Percentiles rank a stretch among this genome's conserved stretches.
These are phyloP conservation scores for Nectriaceae sp. DNA, from an alignment of 2,329 filamentous ascomycete genomes.

Conservation along the genomic window DNA sequence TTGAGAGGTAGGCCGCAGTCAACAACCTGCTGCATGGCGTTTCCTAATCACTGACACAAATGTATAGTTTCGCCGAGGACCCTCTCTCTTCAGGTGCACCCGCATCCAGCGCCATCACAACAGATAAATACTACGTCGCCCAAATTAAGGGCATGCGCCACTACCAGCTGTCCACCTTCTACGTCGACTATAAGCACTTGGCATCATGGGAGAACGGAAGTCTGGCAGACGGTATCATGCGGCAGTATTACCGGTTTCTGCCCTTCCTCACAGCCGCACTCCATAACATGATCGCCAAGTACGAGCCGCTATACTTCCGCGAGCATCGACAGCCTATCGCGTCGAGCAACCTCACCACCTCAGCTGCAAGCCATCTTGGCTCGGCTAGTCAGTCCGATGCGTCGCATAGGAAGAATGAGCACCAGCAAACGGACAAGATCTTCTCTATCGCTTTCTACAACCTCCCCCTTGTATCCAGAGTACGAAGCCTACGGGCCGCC, in stretches of 20 bases:
- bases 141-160: conserved; percentile 78
- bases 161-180: conserved; percentile 79
- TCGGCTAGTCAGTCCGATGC: conserved; percentile 66
- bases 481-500: conserved; percentile 81
- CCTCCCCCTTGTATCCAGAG: conserved; percentile 80
- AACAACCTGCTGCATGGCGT: too few relatives aligned
- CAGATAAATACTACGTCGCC: conserved; percentile 82
- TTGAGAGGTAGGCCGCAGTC: conserved; percentile 70
- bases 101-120: conserved; percentile 69
- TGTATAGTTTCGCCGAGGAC: conserved; percentile 65
- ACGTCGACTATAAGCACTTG: conserved; percentile 86
- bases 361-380: conserved; percentile 63
- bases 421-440: conserved; percentile 96
- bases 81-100: conserved; percentile 63
- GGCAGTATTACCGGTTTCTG: conserved; percentile 92
- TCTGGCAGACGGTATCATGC: conserved; percentile 82
- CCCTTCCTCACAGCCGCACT: conserved; percentile 87
- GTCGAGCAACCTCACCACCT: conserved; percentile 70
- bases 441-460: conserved; percentile 95
- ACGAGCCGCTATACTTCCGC: conserved; percentile 91
- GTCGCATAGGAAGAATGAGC: conserved; percentile 77
- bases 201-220: conserved; percentile 75
- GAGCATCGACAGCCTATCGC: conserved; percentile 85
- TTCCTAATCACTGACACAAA: conserved; percentile 5
- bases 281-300: conserved; percentile 91